phyloP scores from a whole-genome alignment of 805 yeast genomes.

The Zygoascus biomembranicola region DNA sequence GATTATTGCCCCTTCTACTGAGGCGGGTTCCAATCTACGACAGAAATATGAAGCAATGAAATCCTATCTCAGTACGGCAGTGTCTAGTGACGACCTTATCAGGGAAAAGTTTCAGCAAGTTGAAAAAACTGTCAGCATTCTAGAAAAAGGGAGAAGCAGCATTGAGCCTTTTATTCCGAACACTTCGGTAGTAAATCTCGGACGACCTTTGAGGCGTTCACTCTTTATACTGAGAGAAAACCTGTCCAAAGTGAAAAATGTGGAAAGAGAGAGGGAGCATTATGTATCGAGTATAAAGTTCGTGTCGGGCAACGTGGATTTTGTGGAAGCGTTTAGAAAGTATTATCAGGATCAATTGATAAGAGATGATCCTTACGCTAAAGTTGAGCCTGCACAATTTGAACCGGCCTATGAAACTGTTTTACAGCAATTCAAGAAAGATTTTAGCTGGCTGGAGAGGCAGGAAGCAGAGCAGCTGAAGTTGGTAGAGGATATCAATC shows the following conservation, averaged over 20 bases:
- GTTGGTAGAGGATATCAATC: slow-evolving; percentile 33
- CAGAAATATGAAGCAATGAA: slow-evolving; percentile 38
- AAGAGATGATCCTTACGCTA: slow-evolving; percentile 10
- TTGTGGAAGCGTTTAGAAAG: neutral
- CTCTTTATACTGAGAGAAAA: slow-evolving; percentile 23
- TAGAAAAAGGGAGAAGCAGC: slow-evolving; percentile 30
- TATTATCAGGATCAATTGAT: slow-evolving; percentile 7
- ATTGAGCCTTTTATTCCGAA: slow-evolving; percentile 27
- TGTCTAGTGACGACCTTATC: slow-evolving; percentile 51
- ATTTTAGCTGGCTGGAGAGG: slow-evolving; percentile 39
- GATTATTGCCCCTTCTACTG: slow-evolving; percentile 42
- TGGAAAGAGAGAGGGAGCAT: slow-evolving; percentile 19
- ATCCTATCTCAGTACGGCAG: slow-evolving; percentile 48
- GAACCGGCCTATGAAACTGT: slow-evolving; percentile 20
- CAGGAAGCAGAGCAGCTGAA: slow-evolving; percentile 33
- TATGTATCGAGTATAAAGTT: slow-evolving; percentile 15
- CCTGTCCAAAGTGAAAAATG: slow-evolving; percentile 14
- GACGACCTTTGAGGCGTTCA: slow-evolving; percentile 31
- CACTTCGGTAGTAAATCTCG: slow-evolving; percentile 25
- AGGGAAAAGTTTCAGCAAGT: slow-evolving; percentile 40
- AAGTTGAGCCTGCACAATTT: slow-evolving; percentile 14
- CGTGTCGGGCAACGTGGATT: slow-evolving; percentile 3
- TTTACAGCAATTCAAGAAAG: slow-evolving; percentile 40
- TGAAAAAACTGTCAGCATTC: slow-evolving; percentile 37
- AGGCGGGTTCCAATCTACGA: slow-evolving; percentile 35